Base-by-base conservation (phyloP, 1,284 basidiomycete species). In the Kalmanozyma brasiliensis region DNA sequence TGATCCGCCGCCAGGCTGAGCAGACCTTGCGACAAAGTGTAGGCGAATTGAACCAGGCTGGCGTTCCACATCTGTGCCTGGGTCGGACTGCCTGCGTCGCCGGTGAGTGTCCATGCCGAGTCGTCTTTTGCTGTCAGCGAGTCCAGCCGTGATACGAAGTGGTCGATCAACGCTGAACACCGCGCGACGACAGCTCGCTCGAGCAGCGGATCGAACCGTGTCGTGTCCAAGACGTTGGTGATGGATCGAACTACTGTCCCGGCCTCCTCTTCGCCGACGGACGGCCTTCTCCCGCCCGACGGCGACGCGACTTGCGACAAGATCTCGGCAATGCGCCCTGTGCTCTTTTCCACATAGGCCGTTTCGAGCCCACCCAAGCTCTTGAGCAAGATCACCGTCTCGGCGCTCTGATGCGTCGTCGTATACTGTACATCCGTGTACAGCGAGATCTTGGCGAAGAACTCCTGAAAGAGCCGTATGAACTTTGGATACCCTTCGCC, bases 351-450 rank as follows among this genome's bases (percentile, higher is more conserved):
- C 2, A 98, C 86, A 82, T 95, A 97, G 11, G 90, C 85, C 0
- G 88, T 85, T 80, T 98, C 94, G 68, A 97, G 90, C 5, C 86
- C 87, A 6, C 89, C 88, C 32, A 97, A 85, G 0, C 93, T 89
- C 5, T 91, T 90, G 2, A 98, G 86, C 30, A 94, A 86, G 17
- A 97, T 85, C 32, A 96, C 86, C 1, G 94, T 93, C 83, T 98
- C 95, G 26, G 93, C 90, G 76, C 93, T 94, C 83, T 97, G 94
- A 48, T 90, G 87, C 7, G 87, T 85, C 45, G 88, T 86, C 0
- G 88, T 89, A 81, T 98, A 98, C 4, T 91, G 85, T 0, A 94
- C 95, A 80, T 97, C 94, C 0, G 94, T 96, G 76, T 96, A 91
- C 5, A 96, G 89, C 0, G 92, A 88, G 45, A 97, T 94, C 82